Percentiles rank a stretch among this genome's conserved stretches.
phyloP scores from a whole-genome alignment of 805 yeast genomes.

The Metschnikowia matae region DNA sequence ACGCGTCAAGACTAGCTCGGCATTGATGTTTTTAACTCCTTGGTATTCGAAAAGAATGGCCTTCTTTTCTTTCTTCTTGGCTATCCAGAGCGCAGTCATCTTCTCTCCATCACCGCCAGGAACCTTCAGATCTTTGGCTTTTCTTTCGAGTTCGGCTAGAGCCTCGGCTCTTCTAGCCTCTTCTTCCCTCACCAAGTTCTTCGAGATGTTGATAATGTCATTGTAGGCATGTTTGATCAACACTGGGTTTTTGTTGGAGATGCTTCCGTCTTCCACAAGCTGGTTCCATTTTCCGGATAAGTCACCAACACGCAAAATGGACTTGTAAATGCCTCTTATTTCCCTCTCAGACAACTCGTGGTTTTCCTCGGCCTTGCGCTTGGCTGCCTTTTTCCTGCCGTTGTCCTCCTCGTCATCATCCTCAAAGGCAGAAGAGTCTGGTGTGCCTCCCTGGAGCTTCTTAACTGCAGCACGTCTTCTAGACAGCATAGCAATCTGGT shows the following conservation, averaged over 20 bases:
- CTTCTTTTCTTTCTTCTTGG: constrained; percentile 77
- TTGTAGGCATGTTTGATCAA: constrained; percentile 68
- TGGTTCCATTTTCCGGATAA: constrained; percentile 74
- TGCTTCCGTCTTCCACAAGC: constrained; percentile 82
- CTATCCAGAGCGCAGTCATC: constrained; percentile 51
- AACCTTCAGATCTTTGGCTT: constrained; percentile 52
- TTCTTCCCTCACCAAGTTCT: constrained; percentile 57
- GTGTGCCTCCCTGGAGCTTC: constrained; percentile 41
- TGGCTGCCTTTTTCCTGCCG: constrained; percentile 20
- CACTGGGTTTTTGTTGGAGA: constrained; percentile 80
- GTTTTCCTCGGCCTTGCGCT: constrained; percentile 33
- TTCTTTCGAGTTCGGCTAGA: constrained; percentile 55
- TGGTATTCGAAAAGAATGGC: constrained; percentile 86
- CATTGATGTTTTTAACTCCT: constrained; percentile 85
- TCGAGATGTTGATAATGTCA: constrained; percentile 64
- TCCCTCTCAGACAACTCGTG: constrained; percentile 77
- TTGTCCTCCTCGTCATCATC: constrained; percentile 36
- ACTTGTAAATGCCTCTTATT: constrained; percentile 77
- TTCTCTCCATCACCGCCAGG: constrained; percentile 37
- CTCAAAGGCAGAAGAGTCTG: constrained; percentile 36
- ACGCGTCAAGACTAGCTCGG: constrained; percentile 78
- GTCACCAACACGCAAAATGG: constrained; percentile 80
- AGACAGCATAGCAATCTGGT: constrained; percentile 83
- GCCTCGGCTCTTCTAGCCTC: constrained; percentile 57
- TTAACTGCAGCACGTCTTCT: constrained; percentile 74